Evolutionary conservation across 2,329 filamentous ascomycete genomes (phyloP).

Genomic region (Neopestalotiopsis sp.): DNA sequence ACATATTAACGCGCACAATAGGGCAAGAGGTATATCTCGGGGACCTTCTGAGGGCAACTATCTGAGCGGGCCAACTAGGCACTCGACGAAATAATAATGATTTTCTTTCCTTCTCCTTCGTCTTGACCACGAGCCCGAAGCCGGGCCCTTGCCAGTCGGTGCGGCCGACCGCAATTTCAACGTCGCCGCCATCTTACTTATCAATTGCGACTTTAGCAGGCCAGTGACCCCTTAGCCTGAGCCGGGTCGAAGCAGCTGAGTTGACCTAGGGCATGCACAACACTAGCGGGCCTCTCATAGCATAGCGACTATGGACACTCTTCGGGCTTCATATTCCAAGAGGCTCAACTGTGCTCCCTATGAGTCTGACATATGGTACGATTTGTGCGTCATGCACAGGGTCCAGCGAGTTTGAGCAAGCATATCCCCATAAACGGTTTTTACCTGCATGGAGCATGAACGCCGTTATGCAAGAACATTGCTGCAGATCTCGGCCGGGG

Average conservation of each 20-base stretch:
- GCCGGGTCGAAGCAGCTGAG: not conserved
- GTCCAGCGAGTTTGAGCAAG: not conserved
- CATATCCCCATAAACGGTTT: not conserved
- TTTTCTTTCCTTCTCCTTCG: not conserved
- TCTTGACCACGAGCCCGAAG: not conserved
- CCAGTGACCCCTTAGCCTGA: not conserved
- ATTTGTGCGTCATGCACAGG: not conserved
- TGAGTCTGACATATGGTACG: not conserved
- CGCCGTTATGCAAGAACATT: not conserved
- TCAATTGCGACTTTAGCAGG: not conserved
- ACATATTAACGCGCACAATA: not conserved
- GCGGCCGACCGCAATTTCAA: not conserved
- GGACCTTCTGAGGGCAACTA: not conserved
- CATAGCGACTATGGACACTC: not conserved
- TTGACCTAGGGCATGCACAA: not conserved
- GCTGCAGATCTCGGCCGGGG: not conserved
- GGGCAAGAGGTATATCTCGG: conserved; percentile 4
- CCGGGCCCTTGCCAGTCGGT: not conserved
- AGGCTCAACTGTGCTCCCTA: not conserved
- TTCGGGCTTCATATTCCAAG: not conserved
- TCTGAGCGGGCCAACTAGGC: not conserved
- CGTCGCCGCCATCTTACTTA: not conserved
- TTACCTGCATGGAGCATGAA: conserved; percentile 1
- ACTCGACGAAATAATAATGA: not conserved
- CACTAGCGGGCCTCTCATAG: not conserved